Percentiles rank a stretch among this genome's conserved stretches.
Evolutionary conservation across 208 protist genomes (phyloP).

Genomic region (Naegleria fowleri): DNA sequence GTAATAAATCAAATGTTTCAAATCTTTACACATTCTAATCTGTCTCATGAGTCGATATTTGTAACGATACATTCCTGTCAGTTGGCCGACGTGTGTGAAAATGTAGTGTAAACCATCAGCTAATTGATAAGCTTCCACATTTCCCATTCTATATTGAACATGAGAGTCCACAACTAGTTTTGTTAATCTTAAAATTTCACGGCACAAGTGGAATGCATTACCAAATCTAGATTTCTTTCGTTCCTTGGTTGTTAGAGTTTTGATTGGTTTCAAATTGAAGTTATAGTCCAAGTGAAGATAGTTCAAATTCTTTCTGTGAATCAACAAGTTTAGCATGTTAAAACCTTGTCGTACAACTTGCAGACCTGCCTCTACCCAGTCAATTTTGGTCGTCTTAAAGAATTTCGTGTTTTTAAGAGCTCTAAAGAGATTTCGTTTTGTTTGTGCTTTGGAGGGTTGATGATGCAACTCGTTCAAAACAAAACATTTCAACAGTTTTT

Average conservation of each 20-base stretch:
- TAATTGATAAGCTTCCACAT: constrained; percentile 97
- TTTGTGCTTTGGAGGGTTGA: constrained; percentile 60
- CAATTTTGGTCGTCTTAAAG: constrained; percentile 98
- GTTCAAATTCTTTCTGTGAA: constrained; percentile 99
- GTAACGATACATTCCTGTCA: constrained; percentile 99
- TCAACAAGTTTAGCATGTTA: constrained; percentile 99
- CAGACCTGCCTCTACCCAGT: constrained; percentile 99
- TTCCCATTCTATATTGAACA: constrained; percentile 98
- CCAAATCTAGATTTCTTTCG: constrained; percentile 99
- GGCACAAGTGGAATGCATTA: constrained; percentile 98
- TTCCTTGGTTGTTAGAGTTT: constrained; percentile 99
- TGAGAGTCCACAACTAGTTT: constrained; percentile 99
- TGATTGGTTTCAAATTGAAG: constrained; percentile 99
- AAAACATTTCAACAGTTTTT: constrained; percentile 99
- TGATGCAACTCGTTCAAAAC: constrained; percentile 95
- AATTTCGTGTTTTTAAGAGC: constrained; percentile 93
- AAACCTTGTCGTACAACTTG: constrained; percentile 99
- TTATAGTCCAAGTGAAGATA: constrained; percentile 99
- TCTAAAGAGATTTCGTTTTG: constrained; percentile 81
- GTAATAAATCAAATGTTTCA: constrained; percentile 99
- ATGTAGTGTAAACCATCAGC: constrained; percentile 99
- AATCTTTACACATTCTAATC: constrained; percentile 96
- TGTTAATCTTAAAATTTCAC: constrained; percentile 98
- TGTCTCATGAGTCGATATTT: constrained; percentile 99
- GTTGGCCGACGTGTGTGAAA: constrained; percentile 97